These are phyloP conservation scores for Penicillium sp. DNA, from an alignment of 2,329 filamentous ascomycete genomes.

Conservation along the genomic window DNA sequence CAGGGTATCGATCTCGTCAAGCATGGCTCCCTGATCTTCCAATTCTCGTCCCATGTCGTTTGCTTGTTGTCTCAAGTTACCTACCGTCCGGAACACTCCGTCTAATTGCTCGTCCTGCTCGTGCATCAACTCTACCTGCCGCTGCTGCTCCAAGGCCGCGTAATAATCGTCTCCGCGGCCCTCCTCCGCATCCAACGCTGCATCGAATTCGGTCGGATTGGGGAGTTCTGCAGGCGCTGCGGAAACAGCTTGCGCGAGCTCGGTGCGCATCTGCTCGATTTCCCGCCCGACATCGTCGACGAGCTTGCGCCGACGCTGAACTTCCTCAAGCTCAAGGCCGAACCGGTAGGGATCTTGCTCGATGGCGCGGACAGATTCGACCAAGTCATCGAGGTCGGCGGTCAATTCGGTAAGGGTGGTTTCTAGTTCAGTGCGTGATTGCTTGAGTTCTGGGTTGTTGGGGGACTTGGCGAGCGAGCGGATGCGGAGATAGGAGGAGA, in stretches of 20 bases:
- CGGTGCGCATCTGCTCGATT: conserved; percentile 80
- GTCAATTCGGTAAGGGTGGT: conserved; percentile 68
- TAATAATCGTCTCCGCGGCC: conserved; percentile 55
- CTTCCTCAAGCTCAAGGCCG: conserved; percentile 76
- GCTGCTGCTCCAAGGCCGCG: conserved; percentile 79
- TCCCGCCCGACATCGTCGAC: conserved; percentile 87
- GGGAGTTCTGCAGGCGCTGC: conserved; percentile 45
- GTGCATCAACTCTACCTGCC: conserved; percentile 85
- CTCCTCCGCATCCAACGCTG: conserved; percentile 38
- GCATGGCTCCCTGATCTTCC: conserved; percentile 86
- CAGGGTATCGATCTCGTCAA: conserved; percentile 76
- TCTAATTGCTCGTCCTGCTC: conserved; percentile 93
- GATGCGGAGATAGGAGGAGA: conserved; percentile 93
- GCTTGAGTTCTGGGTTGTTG: conserved; percentile 62
- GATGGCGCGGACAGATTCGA: conserved; percentile 78
- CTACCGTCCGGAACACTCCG: conserved; percentile 87
- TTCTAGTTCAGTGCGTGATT: conserved; percentile 68
- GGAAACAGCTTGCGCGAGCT: conserved; percentile 60
- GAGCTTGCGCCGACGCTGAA: conserved; percentile 69
- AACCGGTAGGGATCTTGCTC: conserved; percentile 83
- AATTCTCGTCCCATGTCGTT: conserved; percentile 94
- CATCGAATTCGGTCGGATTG: conserved; percentile 54
- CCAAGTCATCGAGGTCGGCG: conserved; percentile 82
- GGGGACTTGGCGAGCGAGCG: conserved; percentile 70
- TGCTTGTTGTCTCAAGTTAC: conserved; percentile 81